Evolutionary conservation across 1,284 basidiomycete species (phyloP).

Genomic region (Trichosporon sp.): DNA sequence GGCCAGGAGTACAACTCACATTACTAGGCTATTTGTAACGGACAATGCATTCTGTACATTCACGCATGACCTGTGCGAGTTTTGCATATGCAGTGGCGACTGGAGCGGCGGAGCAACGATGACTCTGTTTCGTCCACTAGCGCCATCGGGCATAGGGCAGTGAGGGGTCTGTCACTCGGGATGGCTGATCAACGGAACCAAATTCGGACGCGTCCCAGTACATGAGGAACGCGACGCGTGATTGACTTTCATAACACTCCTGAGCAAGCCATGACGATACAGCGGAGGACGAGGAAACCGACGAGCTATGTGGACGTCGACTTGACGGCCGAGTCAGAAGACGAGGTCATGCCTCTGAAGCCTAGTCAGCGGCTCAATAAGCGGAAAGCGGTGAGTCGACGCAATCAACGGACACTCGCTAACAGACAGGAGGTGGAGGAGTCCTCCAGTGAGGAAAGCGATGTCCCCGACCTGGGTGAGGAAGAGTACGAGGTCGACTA

Average conservation of each 20-base stretch:
- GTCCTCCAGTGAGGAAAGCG: background rate
- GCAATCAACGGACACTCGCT: background rate
- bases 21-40: slow-evolving; percentile 12
- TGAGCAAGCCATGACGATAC: background rate
- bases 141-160: background rate
- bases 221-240: background rate
- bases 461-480: slow-evolving; percentile 20
- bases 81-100: background rate
- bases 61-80: background rate
- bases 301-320: slow-evolving; percentile 13
- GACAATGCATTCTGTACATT: slow-evolving; percentile 3
- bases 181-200: background rate
- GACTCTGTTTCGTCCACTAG: no score
- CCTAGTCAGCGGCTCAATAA: slow-evolving; percentile 3
- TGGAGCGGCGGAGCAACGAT: no score
- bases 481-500: slow-evolving; percentile 41
- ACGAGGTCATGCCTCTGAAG: background rate
- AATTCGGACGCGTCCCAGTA: background rate
- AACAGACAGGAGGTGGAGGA: background rate
- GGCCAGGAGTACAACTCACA: slow-evolving; percentile 19
- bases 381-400: slow-evolving; percentile 1
- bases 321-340: slow-evolving; percentile 24
- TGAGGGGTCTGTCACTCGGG: background rate
- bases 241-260: slow-evolving; percentile 1
- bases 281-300: background rate